These are phyloP conservation scores for Phytophthora tubulina DNA, from an alignment of 352 stramenopile species.

Conservation along the genomic window DNA sequence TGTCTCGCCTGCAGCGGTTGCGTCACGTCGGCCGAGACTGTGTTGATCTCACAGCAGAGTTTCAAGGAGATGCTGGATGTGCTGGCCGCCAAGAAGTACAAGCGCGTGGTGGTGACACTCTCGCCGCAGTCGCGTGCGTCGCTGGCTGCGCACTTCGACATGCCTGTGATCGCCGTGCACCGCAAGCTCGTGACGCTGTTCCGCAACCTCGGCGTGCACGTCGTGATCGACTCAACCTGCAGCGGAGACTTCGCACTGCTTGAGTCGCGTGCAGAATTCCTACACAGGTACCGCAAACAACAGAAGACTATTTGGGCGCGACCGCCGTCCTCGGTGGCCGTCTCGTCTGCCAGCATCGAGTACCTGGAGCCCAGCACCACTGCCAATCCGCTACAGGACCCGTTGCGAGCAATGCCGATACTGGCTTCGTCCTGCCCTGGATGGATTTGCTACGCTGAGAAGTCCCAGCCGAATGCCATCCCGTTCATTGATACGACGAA, in stretches of 20 bases:
- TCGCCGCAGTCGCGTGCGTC: slow-evolving; percentile 91
- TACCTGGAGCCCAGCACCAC: slow-evolving; percentile 66
- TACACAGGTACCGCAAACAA: slow-evolving; percentile 85
- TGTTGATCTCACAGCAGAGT: slow-evolving; percentile 97
- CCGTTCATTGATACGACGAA: slow-evolving; percentile 96
- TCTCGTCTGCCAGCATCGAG: slow-evolving; percentile 76
- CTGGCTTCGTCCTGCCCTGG: slow-evolving; percentile 97
- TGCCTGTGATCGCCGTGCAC: slow-evolving; percentile 74
- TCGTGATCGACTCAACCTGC: slow-evolving; percentile 93
- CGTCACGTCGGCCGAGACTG: slow-evolving; percentile 98
- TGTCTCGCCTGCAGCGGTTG: slow-evolving; percentile 98
- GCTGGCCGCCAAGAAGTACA: slow-evolving; percentile 54
- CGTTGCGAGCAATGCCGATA: slow-evolving; percentile 88
- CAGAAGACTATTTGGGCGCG: slow-evolving; percentile 73
- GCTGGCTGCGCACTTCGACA: slow-evolving; percentile 81
- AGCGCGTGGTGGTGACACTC: slow-evolving; percentile 86
- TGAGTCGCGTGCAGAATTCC: slow-evolving; percentile 93
- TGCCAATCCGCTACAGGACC: slow-evolving; percentile 68
- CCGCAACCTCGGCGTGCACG: slow-evolving; percentile 84
- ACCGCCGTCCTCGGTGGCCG: slow-evolving; percentile 74
- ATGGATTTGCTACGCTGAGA: slow-evolving; percentile 98
- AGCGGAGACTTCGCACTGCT: slow-evolving; percentile 94
- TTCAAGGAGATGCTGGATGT: slow-evolving; percentile 88
- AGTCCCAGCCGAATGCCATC: slow-evolving; percentile 95
- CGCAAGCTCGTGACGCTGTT: slow-evolving; percentile 84